Evolutionary conservation across 192 early-diverging fungal genomes (phyloP).

Genomic region (Kickxella alabastrina): DNA sequence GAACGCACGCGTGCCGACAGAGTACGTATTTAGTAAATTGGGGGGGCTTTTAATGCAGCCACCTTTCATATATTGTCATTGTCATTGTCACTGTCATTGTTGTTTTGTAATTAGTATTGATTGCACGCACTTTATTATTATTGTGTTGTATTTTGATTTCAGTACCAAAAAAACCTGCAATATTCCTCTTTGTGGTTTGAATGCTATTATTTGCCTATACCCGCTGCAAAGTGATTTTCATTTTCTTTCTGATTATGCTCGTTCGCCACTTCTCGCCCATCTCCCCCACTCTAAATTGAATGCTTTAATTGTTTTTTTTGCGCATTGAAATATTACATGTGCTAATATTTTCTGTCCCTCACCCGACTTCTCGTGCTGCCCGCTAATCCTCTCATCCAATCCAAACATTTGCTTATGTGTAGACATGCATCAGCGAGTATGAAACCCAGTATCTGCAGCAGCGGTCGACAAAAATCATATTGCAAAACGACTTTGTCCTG

Average conservation of each 20-base stretch:
- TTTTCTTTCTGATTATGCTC: neutral
- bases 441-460: slow-evolving; percentile 49
- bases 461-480: slow-evolving; percentile 39
- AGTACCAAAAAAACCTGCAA: neutral
- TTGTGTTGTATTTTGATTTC: neutral
- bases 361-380: too few species aligned
- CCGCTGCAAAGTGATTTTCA: too few species aligned
- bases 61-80: neutral
- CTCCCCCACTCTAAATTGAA: too few species aligned
- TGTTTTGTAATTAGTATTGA: neutral
- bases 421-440: slow-evolving; percentile 42
- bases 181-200: neutral
- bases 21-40: slow-evolving; percentile 20
- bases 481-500: slow-evolving; percentile 39
- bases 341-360: too few species aligned
- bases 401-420: slow-evolving; percentile 6
- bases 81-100: neutral
- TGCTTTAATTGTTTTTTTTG: neutral
- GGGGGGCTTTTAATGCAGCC: too few species aligned
- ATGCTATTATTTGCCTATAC: too few species aligned
- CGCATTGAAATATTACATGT: too few species aligned
- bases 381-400: too few species aligned
- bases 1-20: slow-evolving; percentile 33
- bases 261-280: neutral
- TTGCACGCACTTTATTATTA: neutral